Evolutionary conservation across 495 filamentous ascomycete genomes (phyloP).

Genomic region (Aspergillus ostianus): DNA sequence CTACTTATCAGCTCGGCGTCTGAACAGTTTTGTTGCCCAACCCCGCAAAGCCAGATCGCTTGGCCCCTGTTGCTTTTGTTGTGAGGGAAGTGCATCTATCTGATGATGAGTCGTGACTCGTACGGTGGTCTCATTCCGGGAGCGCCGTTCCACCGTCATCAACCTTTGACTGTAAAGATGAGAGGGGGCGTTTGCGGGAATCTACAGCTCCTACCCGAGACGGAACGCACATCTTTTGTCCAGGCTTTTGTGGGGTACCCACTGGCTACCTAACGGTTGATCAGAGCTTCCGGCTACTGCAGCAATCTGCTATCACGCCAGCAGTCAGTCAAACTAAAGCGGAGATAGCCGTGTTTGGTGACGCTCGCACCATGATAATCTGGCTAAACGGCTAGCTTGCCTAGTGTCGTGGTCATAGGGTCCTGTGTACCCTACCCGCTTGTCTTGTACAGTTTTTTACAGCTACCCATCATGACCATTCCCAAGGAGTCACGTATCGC

Average conservation of each 20-base stretch:
- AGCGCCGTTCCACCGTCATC: neutral
- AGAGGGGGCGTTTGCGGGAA: neutral
- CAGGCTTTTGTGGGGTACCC: neutral
- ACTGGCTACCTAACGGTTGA: slow-evolving; percentile 2
- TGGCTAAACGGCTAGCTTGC: neutral
- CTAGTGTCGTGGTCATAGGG: neutral
- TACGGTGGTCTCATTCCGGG: neutral
- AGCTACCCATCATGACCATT: neutral
- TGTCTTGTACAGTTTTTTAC: neutral
- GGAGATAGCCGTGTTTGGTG: neutral
- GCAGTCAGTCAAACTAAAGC: neutral
- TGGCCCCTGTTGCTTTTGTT: slow-evolving; percentile 1
- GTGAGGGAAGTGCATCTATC: neutral
- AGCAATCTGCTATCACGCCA: neutral
- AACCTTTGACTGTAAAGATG: neutral
- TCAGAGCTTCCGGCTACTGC: neutral
- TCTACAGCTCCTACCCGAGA: neutral
- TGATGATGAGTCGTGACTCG: neutral
- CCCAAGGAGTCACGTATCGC: slow-evolving; percentile 5
- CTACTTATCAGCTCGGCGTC: neutral
- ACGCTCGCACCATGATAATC: neutral
- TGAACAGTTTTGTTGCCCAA: slow-evolving; percentile 15
- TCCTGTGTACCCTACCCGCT: neutral
- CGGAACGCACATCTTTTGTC: neutral
- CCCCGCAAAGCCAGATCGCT: slow-evolving; percentile 12